These are phyloP conservation scores for Poronia punctata DNA, from an alignment of 495 filamentous ascomycete genomes.

Conservation along the genomic window DNA sequence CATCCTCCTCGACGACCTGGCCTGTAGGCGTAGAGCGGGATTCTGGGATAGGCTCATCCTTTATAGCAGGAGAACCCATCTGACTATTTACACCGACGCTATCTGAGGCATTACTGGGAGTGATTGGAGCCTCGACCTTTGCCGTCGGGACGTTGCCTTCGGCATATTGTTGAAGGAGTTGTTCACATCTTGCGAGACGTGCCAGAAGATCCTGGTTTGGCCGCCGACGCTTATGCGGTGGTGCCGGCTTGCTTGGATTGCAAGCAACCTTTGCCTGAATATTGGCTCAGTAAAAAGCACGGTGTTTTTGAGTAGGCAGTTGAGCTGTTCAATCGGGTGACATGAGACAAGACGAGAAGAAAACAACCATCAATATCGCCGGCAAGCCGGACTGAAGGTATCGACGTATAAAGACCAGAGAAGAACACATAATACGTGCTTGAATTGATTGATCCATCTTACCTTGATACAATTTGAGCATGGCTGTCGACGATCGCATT, in stretches of 20 bases:
- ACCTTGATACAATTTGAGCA: slow-evolving; percentile 54
- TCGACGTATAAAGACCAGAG: too few relatives aligned
- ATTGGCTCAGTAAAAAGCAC: slow-evolving; percentile 1
- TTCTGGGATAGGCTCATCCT: neutral
- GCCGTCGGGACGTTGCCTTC: slow-evolving; percentile 3
- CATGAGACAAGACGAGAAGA: neutral
- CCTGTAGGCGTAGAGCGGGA: slow-evolving; percentile 12
- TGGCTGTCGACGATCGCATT: slow-evolving; percentile 57
- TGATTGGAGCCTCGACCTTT: neutral
- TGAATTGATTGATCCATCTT: slow-evolving; percentile 3
- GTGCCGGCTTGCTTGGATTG: slow-evolving; percentile 35
- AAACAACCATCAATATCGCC: too few relatives aligned
- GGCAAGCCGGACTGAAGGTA: too few relatives aligned
- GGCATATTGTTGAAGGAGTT: slow-evolving; percentile 33
- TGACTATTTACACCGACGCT: neutral
- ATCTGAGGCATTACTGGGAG: neutral
- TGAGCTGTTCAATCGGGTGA: neutral
- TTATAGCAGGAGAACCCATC: neutral
- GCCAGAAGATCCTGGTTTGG: slow-evolving; percentile 40
- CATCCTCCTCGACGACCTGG: slow-evolving; percentile 32
- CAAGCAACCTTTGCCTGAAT: slow-evolving; percentile 33
- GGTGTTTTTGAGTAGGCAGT: too few relatives aligned
- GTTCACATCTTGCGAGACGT: slow-evolving; percentile 33
- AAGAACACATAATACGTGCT: neutral
- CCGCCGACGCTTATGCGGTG: slow-evolving; percentile 30